Evolutionary conservation across 805 yeast genomes (phyloP).

Genomic region (Kodamaea leandrae): DNA sequence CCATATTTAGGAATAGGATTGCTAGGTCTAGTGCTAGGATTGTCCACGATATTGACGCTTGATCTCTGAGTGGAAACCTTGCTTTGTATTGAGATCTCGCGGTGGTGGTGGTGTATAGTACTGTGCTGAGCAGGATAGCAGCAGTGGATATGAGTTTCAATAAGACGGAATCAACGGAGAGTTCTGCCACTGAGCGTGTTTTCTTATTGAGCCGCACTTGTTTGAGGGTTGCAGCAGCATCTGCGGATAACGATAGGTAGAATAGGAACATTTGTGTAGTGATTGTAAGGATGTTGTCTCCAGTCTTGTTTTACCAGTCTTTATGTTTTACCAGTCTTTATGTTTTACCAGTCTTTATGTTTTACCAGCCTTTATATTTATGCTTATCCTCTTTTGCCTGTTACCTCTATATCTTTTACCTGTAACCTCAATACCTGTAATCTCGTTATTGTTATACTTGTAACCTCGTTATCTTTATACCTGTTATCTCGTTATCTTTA

Average conservation of each 20-base stretch:
- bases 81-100: slow-evolving; percentile 12
- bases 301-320: too few relatives aligned
- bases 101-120: slow-evolving; percentile 3
- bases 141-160: neutral
- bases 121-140: neutral
- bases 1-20: slow-evolving; percentile 11
- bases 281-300: too few relatives aligned
- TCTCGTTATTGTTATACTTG: neutral
- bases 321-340: too few relatives aligned
- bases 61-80: slow-evolving; percentile 35
- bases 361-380: too few relatives aligned
- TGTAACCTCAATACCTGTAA: neutral
- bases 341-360: too few relatives aligned
- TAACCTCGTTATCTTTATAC: too few relatives aligned
- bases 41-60: slow-evolving; percentile 18
- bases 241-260: neutral
- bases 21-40: slow-evolving; percentile 18
- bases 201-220: slow-evolving; percentile 7
- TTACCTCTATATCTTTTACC: too few relatives aligned
- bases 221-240: neutral
- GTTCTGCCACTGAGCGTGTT: slow-evolving; percentile 4
- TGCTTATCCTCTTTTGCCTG: too few relatives aligned
- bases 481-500: too few relatives aligned
- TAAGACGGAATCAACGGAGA: slow-evolving; percentile 10
- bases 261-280: too few relatives aligned